Base-by-base conservation (phyloP, 805 yeast genomes). In the Yamadazyma laniorum region DNA sequence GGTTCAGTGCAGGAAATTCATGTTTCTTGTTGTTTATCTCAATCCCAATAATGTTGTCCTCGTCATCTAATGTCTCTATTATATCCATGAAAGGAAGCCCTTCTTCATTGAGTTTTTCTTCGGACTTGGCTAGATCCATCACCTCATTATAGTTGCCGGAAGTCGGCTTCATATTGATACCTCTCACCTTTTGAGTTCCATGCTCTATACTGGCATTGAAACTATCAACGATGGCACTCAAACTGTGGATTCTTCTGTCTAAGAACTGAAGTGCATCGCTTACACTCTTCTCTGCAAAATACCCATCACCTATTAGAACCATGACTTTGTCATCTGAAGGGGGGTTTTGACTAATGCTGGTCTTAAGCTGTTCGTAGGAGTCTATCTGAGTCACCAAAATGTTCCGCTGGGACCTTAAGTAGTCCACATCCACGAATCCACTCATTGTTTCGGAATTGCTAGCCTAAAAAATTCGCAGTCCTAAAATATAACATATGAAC, bases 51-150 rank as follows among this genome's bases (percentile, higher is more conserved):
- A 89, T 71, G 43, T 85, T 79, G 0, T 80, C 96, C n/a, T 85
- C 80, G 1, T 86, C 96, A 58, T 89, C 96, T 26, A 90, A 58
- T 37, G 56, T 61, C 53, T 89, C 97, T 37, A 80, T 70, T 16
- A 90, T 90, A 40, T 89, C 96, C 79, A 88, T 78, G 17, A 85
- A 31, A 4, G 46, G 40, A 2, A 80, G 50, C 1, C 70, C 78
- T 12, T 74, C 80, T 3, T 65, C 77, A 16, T 64, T 63, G 6
- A 49, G 38, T 15, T 45, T 42, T 12, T 42, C 44, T 7, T 25
- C 25, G 6, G 39, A 40, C 2, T 42, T 21, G 9, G 9, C 9
- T 9, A 7, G 9, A 22, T 46, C 42, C 17, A 43, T 15, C 12
- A 18, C 17, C 6, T 22, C 12, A 21, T 21, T 9, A 21, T 21